A percentile compares a stretch with the other conserved stretches of the same genome.
Conservation (phyloP, 2,329 filamentous ascomycete genomes). For the Alternaria metachromatica region DNA sequence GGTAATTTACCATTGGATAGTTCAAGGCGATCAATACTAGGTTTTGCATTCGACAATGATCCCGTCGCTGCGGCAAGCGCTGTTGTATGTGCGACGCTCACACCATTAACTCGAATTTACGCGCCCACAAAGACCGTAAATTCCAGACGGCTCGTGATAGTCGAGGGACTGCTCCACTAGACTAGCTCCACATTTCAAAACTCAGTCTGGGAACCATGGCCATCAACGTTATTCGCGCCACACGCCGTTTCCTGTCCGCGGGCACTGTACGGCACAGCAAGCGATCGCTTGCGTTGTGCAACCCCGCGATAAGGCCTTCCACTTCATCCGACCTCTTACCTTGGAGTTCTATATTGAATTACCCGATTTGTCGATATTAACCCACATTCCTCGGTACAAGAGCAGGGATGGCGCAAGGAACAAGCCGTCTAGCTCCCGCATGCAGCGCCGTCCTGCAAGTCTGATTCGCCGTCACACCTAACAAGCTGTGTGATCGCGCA, state of each 20-base stretch:
- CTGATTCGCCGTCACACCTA: constrained; percentile 33
- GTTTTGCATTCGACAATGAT: constrained; percentile 4
- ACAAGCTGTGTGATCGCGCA: constrained; percentile 39
- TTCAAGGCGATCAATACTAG: background rate
- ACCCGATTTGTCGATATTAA: constrained; percentile 22
- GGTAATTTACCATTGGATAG: constrained; percentile 4
- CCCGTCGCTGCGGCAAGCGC: constrained; percentile 19
- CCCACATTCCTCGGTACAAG: constrained; percentile 10
- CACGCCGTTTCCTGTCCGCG: background rate
- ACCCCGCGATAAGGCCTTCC: constrained; percentile 3
- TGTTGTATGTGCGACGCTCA: constrained; percentile 28
- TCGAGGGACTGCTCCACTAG: constrained; percentile 3
- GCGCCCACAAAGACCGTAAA: constrained; percentile 34
- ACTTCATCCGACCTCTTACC: constrained; percentile 8
- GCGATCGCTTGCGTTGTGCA: constrained; percentile 8
- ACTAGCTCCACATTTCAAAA: constrained; percentile 1
- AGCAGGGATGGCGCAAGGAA: constrained; percentile 23
- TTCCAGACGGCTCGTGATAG: constrained; percentile 14
- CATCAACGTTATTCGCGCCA: background rate
- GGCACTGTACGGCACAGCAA: constrained; percentile 1
- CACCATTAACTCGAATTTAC: constrained; percentile 31
- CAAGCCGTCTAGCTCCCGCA: constrained; percentile 24
- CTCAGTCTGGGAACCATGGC: background rate
- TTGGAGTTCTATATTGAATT: constrained; percentile 19
- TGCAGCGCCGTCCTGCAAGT: constrained; percentile 6